Base-by-base conservation (phyloP, 805 yeast species). In the Candida methanosorbosa region DNA sequence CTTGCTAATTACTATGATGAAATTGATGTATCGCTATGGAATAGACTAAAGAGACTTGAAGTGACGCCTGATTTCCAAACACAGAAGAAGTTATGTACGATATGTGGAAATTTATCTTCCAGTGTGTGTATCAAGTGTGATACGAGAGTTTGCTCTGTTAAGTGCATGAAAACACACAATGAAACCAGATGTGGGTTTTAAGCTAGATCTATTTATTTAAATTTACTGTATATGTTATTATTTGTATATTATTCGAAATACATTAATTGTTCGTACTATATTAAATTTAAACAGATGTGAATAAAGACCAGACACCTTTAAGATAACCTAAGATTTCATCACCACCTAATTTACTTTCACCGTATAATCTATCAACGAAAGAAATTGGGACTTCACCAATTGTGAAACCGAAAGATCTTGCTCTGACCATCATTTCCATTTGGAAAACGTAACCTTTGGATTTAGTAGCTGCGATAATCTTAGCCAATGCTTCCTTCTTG, bases 351-450 rank as follows among this genome's bases (percentile, higher is more conserved):
- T 81, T 81, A 43, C 78, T 68, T 57, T 81, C 88, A 32, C 90
- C 90, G 48, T 81, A 81, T 40, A 81, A 64, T 56, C 90, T 70
- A 59, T 81, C 90, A 27, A 81, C 90, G 49, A 81, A 81, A 41
- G 76, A 70, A 46, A 81, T 81, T 32, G 88, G 88, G 22, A 80
- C 87, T 55, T 81, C 90, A 21, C 81, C 88, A 45, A 81, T 78
- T 14, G 73, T 66, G 60, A 70, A 78, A n/a, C 79, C 80, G 54
- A 78, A 60, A n/a, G 78, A 65, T 52, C 83, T 70, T 27, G 90
- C 90, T 45, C 90, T 72, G 18, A 81, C 90, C 75, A 81, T 78
- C 87, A 81, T 80, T 60, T 81, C 90, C 90, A 81, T 81, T 62
- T 81, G 90, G 73, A 81, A 81, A 28, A 81, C 90, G 48, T 81